phyloP scores from a whole-genome alignment of 495 filamentous ascomycete species.

The Penicillium alfredii region DNA sequence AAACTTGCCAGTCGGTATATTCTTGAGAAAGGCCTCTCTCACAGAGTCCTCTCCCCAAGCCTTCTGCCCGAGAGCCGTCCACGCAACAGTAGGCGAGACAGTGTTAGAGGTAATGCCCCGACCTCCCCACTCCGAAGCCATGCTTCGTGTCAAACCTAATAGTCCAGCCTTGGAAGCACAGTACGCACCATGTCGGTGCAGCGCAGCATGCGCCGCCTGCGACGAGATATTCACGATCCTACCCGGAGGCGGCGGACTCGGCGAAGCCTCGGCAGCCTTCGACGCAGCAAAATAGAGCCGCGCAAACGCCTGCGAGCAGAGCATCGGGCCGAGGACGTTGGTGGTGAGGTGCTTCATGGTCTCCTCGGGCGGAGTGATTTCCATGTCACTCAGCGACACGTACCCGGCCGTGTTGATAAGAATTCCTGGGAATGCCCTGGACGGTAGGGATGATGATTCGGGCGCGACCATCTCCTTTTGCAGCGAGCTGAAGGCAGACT shows the following conservation, averaged over 20 bases:
- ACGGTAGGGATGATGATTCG: slow-evolving; percentile 6
- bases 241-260: slow-evolving; percentile 23
- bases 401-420: slow-evolving; percentile 40
- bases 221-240: slow-evolving; percentile 36
- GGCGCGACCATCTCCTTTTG: slow-evolving; percentile 17
- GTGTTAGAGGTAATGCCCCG: slow-evolving; percentile 33
- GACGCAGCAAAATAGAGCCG: slow-evolving; percentile 28
- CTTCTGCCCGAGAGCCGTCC: slow-evolving; percentile 36
- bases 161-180: slow-evolving; percentile 45
- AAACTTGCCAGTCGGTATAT: slow-evolving; percentile 37
- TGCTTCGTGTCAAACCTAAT: slow-evolving; percentile 41
- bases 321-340: slow-evolving; percentile 36
- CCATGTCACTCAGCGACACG: slow-evolving; percentile 38
- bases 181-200: slow-evolving; percentile 41
- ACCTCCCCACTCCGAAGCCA: slow-evolving; percentile 41
- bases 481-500: slow-evolving; percentile 24
- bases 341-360: slow-evolving; percentile 36
- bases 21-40: slow-evolving; percentile 29
- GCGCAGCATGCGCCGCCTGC: slow-evolving; percentile 33
- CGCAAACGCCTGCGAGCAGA: slow-evolving; percentile 40
- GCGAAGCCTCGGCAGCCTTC: slow-evolving; percentile 11
- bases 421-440: slow-evolving; percentile 29
- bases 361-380: slow-evolving; percentile 32
- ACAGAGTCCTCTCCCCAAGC: slow-evolving; percentile 33
- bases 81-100: slow-evolving; percentile 38